Percentiles rank a stretch among this genome's conserved stretches.
Conservation (phyloP, 768 basidiomycete genomes). For the Hortiboletus campestris region DNA sequence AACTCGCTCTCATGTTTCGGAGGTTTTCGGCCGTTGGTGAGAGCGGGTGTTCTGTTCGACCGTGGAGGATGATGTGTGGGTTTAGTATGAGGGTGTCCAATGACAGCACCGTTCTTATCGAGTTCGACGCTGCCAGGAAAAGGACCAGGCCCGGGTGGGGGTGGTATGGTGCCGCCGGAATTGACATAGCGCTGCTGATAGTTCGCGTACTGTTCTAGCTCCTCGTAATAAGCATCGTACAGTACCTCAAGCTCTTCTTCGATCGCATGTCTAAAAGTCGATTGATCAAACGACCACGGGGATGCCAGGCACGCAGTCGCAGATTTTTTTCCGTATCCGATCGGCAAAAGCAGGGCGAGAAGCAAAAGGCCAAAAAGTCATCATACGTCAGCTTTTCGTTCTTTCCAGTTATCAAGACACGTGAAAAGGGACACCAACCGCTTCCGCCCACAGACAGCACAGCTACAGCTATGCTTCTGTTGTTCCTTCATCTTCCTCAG, state of each 20-base stretch:
- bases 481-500: constrained; percentile 99
- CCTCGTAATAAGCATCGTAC: constrained; percentile 99
- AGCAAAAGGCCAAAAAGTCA: constrained; percentile 25
- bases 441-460: constrained; percentile 96
- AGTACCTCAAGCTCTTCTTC: constrained; percentile 99
- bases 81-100: constrained; percentile 38
- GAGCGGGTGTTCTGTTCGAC: constrained; percentile 33
- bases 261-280: constrained; percentile 76
- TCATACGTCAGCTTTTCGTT: constrained; percentile 21
- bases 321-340: constrained; percentile 17
- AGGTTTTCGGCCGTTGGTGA: constrained; percentile 39
- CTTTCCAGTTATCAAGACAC: constrained; percentile 15
- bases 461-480: constrained; percentile 93
- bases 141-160: constrained; percentile 94
- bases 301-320: constrained; percentile 3
- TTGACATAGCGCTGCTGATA: constrained; percentile 95
- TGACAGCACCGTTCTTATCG: constrained; percentile 82
- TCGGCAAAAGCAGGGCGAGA: constrained; percentile 12
- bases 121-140: constrained; percentile 98
- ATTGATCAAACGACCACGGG: constrained; percentile 15
- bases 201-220: constrained; percentile 98
- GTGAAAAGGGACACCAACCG: constrained; percentile 59
- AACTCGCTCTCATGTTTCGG: constrained; percentile 61
- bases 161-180: constrained; percentile 84
- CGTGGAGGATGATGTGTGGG: constrained; percentile 40